These are phyloP conservation scores for Brettanomyces naardenensis DNA, from an alignment of 805 yeast genomes.

Conservation along the genomic window DNA sequence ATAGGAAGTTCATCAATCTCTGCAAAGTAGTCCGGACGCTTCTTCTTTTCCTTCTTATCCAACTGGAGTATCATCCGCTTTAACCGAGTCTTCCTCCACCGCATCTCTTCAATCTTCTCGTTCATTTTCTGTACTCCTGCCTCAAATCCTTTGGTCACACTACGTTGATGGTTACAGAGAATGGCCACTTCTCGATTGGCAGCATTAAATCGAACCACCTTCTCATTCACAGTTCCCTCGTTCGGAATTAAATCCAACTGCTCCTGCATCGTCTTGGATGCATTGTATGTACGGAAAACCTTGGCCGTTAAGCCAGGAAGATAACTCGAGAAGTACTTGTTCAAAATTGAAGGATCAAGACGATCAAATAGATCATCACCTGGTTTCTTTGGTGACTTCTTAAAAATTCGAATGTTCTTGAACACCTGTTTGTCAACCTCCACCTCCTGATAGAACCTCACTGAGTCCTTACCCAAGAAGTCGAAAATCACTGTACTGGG, in stretches of 20 bases:
- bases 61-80: conserved; percentile 63
- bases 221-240: conserved; percentile 82
- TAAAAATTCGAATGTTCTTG: conserved; percentile 79
- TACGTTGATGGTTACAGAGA: conserved; percentile 93
- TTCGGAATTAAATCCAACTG: conserved; percentile 80
- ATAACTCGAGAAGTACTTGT: conserved; percentile 80
- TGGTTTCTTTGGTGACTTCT: conserved; percentile 79
- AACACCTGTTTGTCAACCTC: conserved; percentile 89
- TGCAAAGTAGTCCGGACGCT: conserved; percentile 50
- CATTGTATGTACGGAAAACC: conserved; percentile 95
- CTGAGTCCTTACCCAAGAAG: conserved; percentile 92
- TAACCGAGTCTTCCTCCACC: conserved; percentile 74
- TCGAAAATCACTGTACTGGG: conserved; percentile 85
- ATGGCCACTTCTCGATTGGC: conserved; percentile 95
- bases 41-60: conserved; percentile 44
- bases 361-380: conserved; percentile 93
- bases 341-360: conserved; percentile 72
- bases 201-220: conserved; percentile 81
- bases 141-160: conserved; percentile 81
- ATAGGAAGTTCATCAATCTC: conserved; percentile 61
- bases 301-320: conserved; percentile 94
- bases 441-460: conserved; percentile 85
- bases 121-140: conserved; percentile 70
- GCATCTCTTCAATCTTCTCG: conserved; percentile 69
- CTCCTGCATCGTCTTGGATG: conserved; percentile 95